Percentiles rank a stretch among this genome's conserved stretches.
Evolutionary conservation across 495 filamentous ascomycete genomes (phyloP).

Genomic region (Penicillium macrosclerotiorum): DNA sequence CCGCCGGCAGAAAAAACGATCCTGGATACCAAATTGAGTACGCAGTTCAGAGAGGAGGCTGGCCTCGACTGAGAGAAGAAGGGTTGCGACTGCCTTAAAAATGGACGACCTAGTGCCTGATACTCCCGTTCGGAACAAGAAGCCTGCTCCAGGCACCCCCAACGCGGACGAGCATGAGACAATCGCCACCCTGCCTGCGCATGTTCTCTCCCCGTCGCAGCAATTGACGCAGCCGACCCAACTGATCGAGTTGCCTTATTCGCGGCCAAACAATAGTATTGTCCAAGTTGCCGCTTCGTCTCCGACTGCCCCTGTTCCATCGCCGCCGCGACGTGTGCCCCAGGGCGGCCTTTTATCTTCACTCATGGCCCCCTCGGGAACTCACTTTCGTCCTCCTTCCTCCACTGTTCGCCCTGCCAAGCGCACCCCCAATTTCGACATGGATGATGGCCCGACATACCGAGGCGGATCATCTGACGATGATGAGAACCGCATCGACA

Average conservation of each 20-base stretch:
- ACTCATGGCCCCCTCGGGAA: conserved; percentile 76
- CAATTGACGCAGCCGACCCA: conserved; percentile 72
- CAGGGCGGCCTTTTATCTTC: conserved; percentile 49
- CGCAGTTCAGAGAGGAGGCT: conserved; percentile 12
- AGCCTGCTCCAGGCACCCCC: conserved; percentile 35
- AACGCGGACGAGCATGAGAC: conserved; percentile 53
- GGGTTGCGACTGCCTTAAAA: background rate
- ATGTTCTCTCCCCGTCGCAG: conserved; percentile 38
- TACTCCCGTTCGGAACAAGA: conserved; percentile 50
- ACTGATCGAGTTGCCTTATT: conserved; percentile 45
- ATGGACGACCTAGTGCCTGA: conserved; percentile 47
- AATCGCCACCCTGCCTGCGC: conserved; percentile 56
- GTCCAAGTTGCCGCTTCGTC: conserved; percentile 88
- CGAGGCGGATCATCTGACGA: conserved; percentile 57
- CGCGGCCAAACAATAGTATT: conserved; percentile 35
- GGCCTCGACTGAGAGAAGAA: conserved; percentile 9
- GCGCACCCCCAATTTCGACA: conserved; percentile 40
- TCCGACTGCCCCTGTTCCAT: conserved; percentile 53
- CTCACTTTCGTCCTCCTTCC: conserved; percentile 60
- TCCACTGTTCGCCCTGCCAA: conserved; percentile 29
- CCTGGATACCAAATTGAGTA: conserved; percentile 2
- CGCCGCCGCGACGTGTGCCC: conserved; percentile 38
- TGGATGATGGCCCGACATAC: conserved; percentile 58
- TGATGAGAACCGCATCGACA: conserved; percentile 57
- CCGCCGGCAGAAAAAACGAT: conserved; percentile 32